Evolutionary conservation across 164 flowering plant species (phyloP).

Genomic region (Nymphaea colorata): DNA sequence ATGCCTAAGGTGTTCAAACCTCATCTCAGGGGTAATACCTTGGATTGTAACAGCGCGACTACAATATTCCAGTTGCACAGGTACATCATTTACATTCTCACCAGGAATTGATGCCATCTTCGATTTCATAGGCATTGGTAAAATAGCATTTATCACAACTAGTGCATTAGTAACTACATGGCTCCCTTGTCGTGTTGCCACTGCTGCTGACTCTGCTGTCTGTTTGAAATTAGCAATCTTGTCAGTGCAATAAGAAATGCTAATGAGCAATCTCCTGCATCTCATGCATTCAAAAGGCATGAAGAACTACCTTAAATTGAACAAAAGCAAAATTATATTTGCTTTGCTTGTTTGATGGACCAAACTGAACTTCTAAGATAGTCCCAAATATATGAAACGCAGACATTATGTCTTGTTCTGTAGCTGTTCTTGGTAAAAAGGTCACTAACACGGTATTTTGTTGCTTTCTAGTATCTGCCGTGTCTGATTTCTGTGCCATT

Average conservation of each 20-base stretch:
- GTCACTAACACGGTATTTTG: constrained; percentile 17
- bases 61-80: constrained; percentile 27
- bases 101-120: constrained; percentile 11
- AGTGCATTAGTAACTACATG: constrained; percentile 2
- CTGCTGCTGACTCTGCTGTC: too few relatives aligned
- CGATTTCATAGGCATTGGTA: constrained; percentile 5
- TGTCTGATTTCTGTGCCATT: too few relatives aligned
- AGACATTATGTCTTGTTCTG: not conserved
- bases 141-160: constrained; percentile 11
- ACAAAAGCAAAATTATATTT: constrained; percentile 20
- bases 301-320: constrained; percentile 23
- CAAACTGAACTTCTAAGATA: constrained; percentile 4
- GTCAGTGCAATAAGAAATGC: too few relatives aligned
- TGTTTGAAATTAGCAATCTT: too few relatives aligned
- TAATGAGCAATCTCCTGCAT: too few relatives aligned
- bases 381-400: constrained; percentile 18
- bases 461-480: constrained; percentile 3
- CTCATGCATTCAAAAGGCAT: not conserved
- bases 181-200: constrained; percentile 17
- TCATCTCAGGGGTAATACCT: constrained; percentile 16
- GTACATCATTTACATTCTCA: constrained; percentile 24
- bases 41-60: constrained; percentile 23
- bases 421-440: constrained; percentile 12
- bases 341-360: constrained; percentile 1
- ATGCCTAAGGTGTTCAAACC: constrained; percentile 20